Evolutionary conservation across 2,329 filamentous ascomycete genomes (phyloP).

Genomic region (Stylonectria norvegica): DNA sequence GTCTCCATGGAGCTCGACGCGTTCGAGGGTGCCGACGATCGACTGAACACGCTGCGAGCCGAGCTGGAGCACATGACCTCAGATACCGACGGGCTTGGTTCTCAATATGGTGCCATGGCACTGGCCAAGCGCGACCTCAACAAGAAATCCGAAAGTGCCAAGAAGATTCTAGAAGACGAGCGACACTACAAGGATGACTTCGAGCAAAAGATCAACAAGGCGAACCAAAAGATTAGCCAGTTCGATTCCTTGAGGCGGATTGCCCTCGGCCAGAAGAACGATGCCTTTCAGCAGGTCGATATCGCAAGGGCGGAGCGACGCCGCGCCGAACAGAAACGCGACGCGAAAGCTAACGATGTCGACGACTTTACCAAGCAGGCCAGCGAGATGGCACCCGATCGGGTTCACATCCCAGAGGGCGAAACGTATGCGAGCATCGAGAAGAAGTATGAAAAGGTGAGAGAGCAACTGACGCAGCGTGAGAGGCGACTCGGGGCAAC

Average conservation of each 20-base stretch:
- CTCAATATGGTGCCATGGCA: conserved; percentile 51
- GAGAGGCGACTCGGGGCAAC: conserved; percentile 58
- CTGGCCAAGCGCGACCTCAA: conserved; percentile 49
- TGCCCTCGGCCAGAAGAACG: conserved; percentile 60
- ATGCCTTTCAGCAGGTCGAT: conserved; percentile 50
- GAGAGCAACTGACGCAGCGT: conserved; percentile 55
- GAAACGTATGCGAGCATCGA: conserved; percentile 59
- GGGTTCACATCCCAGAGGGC: conserved; percentile 61
- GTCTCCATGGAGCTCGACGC: conserved; percentile 59
- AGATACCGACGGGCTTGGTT: conserved; percentile 47
- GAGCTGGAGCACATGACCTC: conserved; percentile 55
- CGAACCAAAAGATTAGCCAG: conserved; percentile 49
- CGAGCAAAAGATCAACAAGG: conserved; percentile 51
- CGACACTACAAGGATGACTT: conserved; percentile 38
- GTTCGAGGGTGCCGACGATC: conserved; percentile 65
- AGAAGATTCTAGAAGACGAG: conserved; percentile 32
- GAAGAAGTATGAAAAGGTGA: conserved; percentile 52
- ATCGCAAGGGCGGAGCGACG: conserved; percentile 45
- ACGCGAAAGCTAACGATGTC: conserved; percentile 47
- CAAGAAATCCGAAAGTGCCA: conserved; percentile 39
- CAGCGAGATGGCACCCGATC: conserved; percentile 45
- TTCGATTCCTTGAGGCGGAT: conserved; percentile 48
- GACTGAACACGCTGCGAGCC: conserved; percentile 55
- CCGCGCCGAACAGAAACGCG: conserved; percentile 44
- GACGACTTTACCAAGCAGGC: conserved; percentile 55